Base-by-base conservation (phyloP, 2,329 filamentous ascomycete species). In the Microsporum ferrugineum region DNA sequence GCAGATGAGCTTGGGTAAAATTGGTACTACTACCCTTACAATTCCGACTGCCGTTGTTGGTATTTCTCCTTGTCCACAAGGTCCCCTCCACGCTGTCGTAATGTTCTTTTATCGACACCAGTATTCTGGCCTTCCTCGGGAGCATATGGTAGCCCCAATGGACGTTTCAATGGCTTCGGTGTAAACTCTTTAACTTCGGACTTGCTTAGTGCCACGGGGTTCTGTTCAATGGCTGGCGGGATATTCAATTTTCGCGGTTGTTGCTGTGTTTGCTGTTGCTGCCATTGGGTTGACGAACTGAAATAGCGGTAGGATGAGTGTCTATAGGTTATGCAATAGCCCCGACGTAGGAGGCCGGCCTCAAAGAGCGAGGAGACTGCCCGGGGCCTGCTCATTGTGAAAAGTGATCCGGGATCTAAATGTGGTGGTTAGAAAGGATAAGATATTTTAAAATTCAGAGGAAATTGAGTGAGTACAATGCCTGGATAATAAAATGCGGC, bases 31-130 rank as follows among this genome's bases (percentile, higher is more conserved):
- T 10, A 7, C 3, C 56, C 58, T 36, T 80, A 91, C 88, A 97
- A 79, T 71, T 89, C 80, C 67, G 88, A 82, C 65, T 92, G 84
- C 66, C 86, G 83, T 65, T 83, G 80, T 5, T 96, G 75, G 71
- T 97, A 91, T 73, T 89, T 91, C 62, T 94, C 87, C 70, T 89
- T 91, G 74, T 94, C 80, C 65, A 89, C 84, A 71, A 95, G 90
- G 71, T 96, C 91, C 65, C 89, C 84, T 45, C 86, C 82, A 57
- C 84, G 83, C 75, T 96, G 80, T 63, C 79, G 78, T 64, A 88
- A 72, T 0, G 85, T 80, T 45, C 91, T 84, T 17, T 67, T 70
- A 68, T 95, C 89, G 63, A 88, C 73, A 59, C 91, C 91, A 1
- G 85, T 87, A 75, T 97, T 96, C 72, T 97, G 86, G 63, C 90